Evolutionary conservation across 2,329 filamentous ascomycete genomes (phyloP), one percentile per base, ranked within the genome.

Genomic region (Pseudogymnoascus sp.): DNA sequence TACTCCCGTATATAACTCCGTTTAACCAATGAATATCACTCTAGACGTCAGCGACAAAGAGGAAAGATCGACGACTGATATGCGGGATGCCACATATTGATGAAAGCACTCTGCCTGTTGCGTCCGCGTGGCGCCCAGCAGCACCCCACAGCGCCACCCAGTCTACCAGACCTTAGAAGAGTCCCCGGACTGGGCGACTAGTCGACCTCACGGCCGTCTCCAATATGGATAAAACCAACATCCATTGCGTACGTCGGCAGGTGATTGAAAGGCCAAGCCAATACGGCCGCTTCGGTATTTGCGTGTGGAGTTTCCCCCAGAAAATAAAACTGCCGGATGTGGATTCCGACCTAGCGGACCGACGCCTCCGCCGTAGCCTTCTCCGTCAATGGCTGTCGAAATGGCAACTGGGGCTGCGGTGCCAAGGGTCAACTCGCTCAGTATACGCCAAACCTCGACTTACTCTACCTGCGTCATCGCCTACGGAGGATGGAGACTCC

Each of bases 41-140:
- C 25, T 57, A 57, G 48, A 57, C n/a, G 48, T 57, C 48, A 34
- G 48, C 48, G 19, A 34, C 48, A 57, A 34, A 57, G 25, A 57
- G 48, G 25, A 34, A 57, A 4, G 48, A 57, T 57, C 48, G 48
- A 57, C 48, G 5, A 19, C 7, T 34, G 6, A 13, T 6, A 10
- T 34, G 25, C 14, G n/a, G 48, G 48, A 34, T 57, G 48, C 48
- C 25, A 57, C 48, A 57, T 19, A 57, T 57, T 57, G n/a, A 57
- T 57, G 48, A 57, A 19, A 10, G 8, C 48, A 57, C 48, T 57
- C 25, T 34, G 48, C 48, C 48, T 57, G 48, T 57, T 57, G 48
- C 48, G 25, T 57, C 48, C 48, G 48, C 48, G 48, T 34, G n/a
- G 48, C 28, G 48, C n/a, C 48, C 48, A 57, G 6, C n/a, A 19